These are phyloP conservation scores for Metarhizium sp. DNA, from an alignment of 2,329 filamentous ascomycete species.

Conservation along the genomic window DNA sequence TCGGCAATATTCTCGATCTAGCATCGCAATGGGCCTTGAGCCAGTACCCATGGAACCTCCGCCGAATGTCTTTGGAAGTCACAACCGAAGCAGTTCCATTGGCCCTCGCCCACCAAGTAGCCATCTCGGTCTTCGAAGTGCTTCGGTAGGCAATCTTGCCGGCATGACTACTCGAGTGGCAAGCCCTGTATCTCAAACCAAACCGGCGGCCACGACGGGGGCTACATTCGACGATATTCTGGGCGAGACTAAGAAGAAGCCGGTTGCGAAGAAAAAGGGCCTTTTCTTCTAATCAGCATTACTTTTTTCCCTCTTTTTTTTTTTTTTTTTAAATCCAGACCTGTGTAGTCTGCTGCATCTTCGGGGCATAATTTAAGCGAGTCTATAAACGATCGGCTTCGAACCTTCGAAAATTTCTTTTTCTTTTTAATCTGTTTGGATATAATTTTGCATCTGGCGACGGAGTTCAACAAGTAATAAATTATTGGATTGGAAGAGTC, in stretches of 20 bases:
- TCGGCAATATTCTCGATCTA: conserved; percentile 28
- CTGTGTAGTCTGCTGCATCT: not conserved
- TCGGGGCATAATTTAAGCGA: not conserved
- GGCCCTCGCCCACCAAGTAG: conserved; percentile 23
- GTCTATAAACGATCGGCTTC: not conserved
- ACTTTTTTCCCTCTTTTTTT: not conserved
- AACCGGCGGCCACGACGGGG: conserved; percentile 18
- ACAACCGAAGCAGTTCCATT: conserved; percentile 26
- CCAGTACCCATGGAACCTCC: conserved; percentile 30
- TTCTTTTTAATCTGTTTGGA: conserved; percentile 2
- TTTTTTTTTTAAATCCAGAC: not conserved
- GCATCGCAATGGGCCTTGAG: conserved; percentile 34
- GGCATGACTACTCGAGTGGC: conserved; percentile 11
- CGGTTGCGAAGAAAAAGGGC: conserved; percentile 28
- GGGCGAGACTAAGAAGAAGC: conserved; percentile 20
- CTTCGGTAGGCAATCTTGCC: conserved; percentile 26
- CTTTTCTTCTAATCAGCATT: conserved; percentile 25
- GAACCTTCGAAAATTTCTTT: conserved; percentile 1
- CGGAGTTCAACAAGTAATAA: conserved; percentile 1
- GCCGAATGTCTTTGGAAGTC: conserved; percentile 16
- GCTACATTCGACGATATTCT: conserved; percentile 42
- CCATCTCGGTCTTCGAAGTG: conserved; percentile 21
- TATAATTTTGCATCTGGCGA: conserved; percentile 2
- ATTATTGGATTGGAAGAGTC: not conserved
- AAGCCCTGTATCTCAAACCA: conserved; percentile 11